Evolutionary conservation across 805 yeast genomes (phyloP).

Genomic region (Yarrowia divulgata): DNA sequence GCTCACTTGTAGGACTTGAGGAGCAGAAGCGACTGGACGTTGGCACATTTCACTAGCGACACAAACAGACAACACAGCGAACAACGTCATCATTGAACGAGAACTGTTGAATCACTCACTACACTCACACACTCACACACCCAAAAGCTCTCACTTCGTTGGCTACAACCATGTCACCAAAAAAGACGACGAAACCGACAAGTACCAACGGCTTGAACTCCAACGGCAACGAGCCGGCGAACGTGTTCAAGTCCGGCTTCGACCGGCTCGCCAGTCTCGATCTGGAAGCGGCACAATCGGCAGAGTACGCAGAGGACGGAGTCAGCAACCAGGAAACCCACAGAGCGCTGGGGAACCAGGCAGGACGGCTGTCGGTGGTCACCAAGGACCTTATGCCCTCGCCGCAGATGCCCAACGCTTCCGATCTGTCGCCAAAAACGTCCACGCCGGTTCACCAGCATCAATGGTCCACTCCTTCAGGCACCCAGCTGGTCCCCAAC

Average conservation of each 20-base stretch:
- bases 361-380: constrained; percentile 9
- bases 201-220: not conserved
- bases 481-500: constrained; percentile 6
- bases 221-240: not conserved
- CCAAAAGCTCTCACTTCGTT: no score
- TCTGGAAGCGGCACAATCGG: not conserved
- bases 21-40: no score
- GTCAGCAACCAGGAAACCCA: not conserved
- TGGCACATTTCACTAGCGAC: no score
- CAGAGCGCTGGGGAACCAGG: constrained; percentile 3
- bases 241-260: constrained; percentile 1
- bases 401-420: constrained; percentile 12
- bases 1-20: no score
- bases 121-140: no score
- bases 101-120: no score
- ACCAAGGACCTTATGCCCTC: constrained; percentile 14
- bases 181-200: not conserved
- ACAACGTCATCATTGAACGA: no score
- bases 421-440: constrained; percentile 9
- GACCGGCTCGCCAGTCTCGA: constrained; percentile 1
- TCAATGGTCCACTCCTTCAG: not conserved
- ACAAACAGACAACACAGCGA: no score
- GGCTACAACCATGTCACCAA: not conserved
- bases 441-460: not conserved
- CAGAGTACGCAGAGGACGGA: constrained; percentile 5